Percentiles rank a stretch among this genome's conserved stretches.
Evolutionary conservation across 495 filamentous ascomycete species (phyloP).

Genomic region (Trichoderma virens): DNA sequence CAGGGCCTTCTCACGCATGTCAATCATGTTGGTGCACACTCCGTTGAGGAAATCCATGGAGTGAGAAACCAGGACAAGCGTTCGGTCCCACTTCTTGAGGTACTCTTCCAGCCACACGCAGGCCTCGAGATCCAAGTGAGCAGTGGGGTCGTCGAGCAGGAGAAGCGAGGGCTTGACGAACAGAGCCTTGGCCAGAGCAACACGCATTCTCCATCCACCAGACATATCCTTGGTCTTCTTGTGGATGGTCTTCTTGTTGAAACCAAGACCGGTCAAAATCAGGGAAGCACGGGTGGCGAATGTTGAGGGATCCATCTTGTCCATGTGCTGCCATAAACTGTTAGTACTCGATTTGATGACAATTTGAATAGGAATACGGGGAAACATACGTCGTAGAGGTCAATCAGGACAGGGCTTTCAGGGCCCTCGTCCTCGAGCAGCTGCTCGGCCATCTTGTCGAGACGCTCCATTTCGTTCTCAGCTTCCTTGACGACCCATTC

Average conservation of each 20-base stretch:
- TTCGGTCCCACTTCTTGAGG: conserved; percentile 98
- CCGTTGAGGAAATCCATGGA: conserved; percentile 98
- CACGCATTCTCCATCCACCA: conserved; percentile 99
- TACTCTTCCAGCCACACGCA: conserved; percentile 99
- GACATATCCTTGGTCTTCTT: conserved; percentile 99
- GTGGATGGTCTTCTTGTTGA: conserved; percentile 93
- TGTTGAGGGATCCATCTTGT: conserved; percentile 99
- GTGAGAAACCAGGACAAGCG: conserved; percentile 95
- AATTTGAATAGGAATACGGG: not conserved
- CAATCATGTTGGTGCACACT: conserved; percentile 97
- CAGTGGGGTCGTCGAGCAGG: conserved; percentile 95
- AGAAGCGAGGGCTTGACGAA: conserved; percentile 97
- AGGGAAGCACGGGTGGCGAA: conserved; percentile 93
- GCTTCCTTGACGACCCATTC: conserved; percentile 97
- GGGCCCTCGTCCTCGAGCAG: conserved; percentile 86
- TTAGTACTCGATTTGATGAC: not conserved
- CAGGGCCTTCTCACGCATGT: conserved; percentile 86
- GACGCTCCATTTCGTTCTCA: conserved; percentile 80
- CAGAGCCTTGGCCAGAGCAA: conserved; percentile 92
- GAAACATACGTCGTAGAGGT: conserved; percentile 83
- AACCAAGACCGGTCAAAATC: conserved; percentile 97
- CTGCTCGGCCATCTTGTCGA: conserved; percentile 84
- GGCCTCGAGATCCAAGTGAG: conserved; percentile 98
- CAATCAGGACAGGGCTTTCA: conserved; percentile 83
- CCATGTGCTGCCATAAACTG: conserved; percentile 66